Base-by-base conservation (phyloP, 2,329 filamentous ascomycete genomes). In the Botrytis fabae region DNA sequence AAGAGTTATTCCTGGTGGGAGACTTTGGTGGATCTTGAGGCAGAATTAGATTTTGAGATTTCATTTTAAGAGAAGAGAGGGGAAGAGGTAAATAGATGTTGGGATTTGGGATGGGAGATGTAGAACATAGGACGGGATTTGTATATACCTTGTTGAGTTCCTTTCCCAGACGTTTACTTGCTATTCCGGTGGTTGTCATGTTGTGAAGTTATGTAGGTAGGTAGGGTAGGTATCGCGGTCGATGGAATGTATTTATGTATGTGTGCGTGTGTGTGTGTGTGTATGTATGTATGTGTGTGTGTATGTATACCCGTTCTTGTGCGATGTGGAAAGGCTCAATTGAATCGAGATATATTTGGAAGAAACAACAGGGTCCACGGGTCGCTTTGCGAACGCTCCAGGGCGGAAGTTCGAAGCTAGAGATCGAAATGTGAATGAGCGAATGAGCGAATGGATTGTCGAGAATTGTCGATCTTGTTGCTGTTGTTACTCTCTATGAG, bases 1-100 rank as follows among this genome's bases (percentile, higher is more conserved):
- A 66, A 98, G 89, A 66, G 88, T 86, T 82, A 99, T 97, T 70
- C 90, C 90, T 28, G 89, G 89, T 59, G 90, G 90, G 6, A 81
- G 74, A 63, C 70, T 76, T 51, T 76, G 76, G 71, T 81, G 78
- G 57, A 81, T 79, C 80, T 81, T 69, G 32, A 46, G 28, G 42
- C 9, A 14, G 32, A 40, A 25, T 61, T 46, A 73, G 54, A 20
- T 20, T 48, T 61, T 38, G 4, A 22, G 35, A 38, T 61, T 1
- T n/a, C 2, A 9, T 18, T 32, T 4, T 35, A 18, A 12, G 28
- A 20, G 35, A 7, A 59, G 28, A 22, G 20, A 1, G 35, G 28
- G 22, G 28, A 22, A 59, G 57, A 18, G 8, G 57, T 59, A 4
- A 4, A 10, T 59, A 59, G 54, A 32, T 14, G 10, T 25, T 64